Evolutionary conservation across 2,329 filamentous ascomycete species (phyloP).

Genomic region (Pseudogymnoascus sp.): DNA sequence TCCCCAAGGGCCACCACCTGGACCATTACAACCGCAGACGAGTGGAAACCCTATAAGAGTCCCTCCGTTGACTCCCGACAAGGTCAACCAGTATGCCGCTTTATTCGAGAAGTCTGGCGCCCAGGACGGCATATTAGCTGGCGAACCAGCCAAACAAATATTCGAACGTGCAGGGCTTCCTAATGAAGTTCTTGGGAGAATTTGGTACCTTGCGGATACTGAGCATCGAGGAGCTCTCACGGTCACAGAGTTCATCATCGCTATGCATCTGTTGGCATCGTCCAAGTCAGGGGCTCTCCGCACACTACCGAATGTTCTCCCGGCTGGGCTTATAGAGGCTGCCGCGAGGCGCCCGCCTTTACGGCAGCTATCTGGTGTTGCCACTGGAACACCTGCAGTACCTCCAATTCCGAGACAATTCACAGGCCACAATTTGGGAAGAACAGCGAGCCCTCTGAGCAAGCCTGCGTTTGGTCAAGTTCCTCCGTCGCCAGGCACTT

Average conservation of each 20-base stretch:
- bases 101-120: constrained; percentile 86
- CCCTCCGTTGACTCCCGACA: constrained; percentile 79
- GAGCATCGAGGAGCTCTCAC: constrained; percentile 85
- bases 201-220: constrained; percentile 92
- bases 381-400: constrained; percentile 40
- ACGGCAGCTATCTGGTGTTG: constrained; percentile 30
- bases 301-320: constrained; percentile 70
- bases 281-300: constrained; percentile 79
- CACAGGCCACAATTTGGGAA: constrained; percentile 54
- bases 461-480: constrained; percentile 38
- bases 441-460: constrained; percentile 53
- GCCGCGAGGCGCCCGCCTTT: constrained; percentile 62
- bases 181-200: constrained; percentile 84
- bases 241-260: constrained; percentile 89
- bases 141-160: constrained; percentile 83
- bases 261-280: constrained; percentile 93
- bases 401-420: constrained; percentile 72
- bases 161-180: constrained; percentile 89
- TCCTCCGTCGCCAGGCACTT: constrained; percentile 44
- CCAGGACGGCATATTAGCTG: constrained; percentile 69
- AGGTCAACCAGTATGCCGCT: constrained; percentile 80
- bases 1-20: constrained; percentile 36
- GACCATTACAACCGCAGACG: constrained; percentile 45
- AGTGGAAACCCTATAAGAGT: constrained; percentile 73
- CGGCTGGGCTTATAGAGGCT: constrained; percentile 82